Percentiles rank a stretch among this genome's conserved stretches.
Conservation (phyloP, 73 alveolate species). For the Paramecium bursaria region DNA sequence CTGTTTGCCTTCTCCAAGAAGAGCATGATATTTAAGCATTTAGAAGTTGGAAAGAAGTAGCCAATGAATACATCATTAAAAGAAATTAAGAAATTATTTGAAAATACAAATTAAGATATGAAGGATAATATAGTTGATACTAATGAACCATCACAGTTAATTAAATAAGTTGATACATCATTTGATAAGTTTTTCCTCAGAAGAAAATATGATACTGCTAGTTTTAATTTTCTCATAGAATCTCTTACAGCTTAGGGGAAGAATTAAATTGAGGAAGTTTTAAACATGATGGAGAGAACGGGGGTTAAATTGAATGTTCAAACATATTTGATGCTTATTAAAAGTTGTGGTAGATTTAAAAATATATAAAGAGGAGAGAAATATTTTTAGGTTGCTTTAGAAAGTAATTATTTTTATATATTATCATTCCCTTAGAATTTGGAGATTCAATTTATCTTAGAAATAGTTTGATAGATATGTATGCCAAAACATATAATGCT, state of each 20-base stretch:
- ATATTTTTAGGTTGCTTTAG: constrained; percentile 15
- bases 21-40: background rate
- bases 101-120: background rate
- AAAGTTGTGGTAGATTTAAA: constrained; percentile 31
- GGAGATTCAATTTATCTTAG: constrained; percentile 50
- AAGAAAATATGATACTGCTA: constrained; percentile 7
- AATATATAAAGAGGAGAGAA: constrained; percentile 35
- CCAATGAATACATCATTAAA: too few relatives aligned
- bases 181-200: background rate
- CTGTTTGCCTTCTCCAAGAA: background rate
- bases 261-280: background rate
- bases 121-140: background rate
- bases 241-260: constrained; percentile 1
- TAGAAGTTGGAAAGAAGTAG: background rate
- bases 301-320: background rate
- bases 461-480: constrained; percentile 74
- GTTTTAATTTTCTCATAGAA: background rate
- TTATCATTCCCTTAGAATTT: background rate
- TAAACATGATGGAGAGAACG: background rate
- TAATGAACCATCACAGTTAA: background rate
- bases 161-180: too few relatives aligned
- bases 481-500: constrained; percentile 73
- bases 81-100: background rate
- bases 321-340: constrained; percentile 20
- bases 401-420: background rate